Evolutionary conservation across 2,329 filamentous ascomycete genomes (phyloP).

Genomic region (Mollisiaceae sp.): DNA sequence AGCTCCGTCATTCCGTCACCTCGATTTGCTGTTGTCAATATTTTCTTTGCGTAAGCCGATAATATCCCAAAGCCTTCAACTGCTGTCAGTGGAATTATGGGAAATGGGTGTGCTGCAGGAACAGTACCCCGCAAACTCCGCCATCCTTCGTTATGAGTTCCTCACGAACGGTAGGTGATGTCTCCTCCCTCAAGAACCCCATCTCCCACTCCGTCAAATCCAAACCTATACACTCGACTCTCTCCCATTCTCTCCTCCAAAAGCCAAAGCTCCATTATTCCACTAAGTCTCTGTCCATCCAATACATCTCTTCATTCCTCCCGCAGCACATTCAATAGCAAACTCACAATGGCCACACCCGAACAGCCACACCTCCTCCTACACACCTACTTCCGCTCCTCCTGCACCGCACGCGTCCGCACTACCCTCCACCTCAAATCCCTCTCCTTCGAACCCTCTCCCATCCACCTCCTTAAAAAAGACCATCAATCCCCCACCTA

Average conservation of each 20-base stretch:
- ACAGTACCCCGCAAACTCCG: background rate
- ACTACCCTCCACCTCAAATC: constrained; percentile 63
- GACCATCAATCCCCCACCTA: constrained; percentile 56
- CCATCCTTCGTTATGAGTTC: background rate
- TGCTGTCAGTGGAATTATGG: background rate
- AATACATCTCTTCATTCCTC: background rate
- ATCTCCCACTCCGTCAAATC: background rate
- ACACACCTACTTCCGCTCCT: constrained; percentile 67
- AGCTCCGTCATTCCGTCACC: constrained; percentile 1
- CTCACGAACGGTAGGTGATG: background rate
- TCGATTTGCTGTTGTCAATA: background rate
- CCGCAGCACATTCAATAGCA: background rate
- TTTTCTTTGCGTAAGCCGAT: background rate
- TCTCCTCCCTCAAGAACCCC: background rate
- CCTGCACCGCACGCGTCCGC: constrained; percentile 64
- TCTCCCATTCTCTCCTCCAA: background rate
- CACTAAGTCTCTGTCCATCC: background rate
- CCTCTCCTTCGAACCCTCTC: constrained; percentile 52
- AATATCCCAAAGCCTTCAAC: background rate
- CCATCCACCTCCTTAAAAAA: constrained; percentile 59
- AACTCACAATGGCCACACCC: background rate
- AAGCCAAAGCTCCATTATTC: background rate
- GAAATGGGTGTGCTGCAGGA: background rate
- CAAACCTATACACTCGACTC: background rate
- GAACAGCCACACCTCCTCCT: constrained; percentile 42